Evolutionary conservation across 2,329 filamentous ascomycete genomes (phyloP), one percentile per base, ranked within the genome.

Genomic region (Setomelanomma holmii): DNA sequence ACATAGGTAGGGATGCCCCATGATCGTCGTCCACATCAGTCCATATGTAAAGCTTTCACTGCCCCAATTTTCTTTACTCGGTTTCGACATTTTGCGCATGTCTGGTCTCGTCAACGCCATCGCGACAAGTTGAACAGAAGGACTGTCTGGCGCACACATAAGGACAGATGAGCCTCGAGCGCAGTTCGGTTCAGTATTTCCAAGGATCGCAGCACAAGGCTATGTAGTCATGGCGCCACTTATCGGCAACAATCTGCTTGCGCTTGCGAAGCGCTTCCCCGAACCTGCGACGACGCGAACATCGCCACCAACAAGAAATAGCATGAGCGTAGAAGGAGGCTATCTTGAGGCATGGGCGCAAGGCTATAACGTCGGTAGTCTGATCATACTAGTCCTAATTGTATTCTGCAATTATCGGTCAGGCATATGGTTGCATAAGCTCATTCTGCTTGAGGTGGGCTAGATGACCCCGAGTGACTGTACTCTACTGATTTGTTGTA

Each of bases 371-470:
- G 71, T 73, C 3, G 71, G 71, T 12, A 68, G 66, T 38, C 55
- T 73, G 30, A 59, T 72, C 16, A 68, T 73, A 7, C 49, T 73
- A 17, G 69, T 73, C 4, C 52, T 73, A 36, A 69, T 73, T n/a
- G 69, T 73, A 10, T 69, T 73, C 39, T 73, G 71, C 60, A 73
- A 73, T 35, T 73, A 73, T 40, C 61, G 69, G 6, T 63, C 64
- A 12, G 69, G 68, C 10, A 69, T 68, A 40, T 61, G 59, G 55
- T 57, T 73, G 11, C 71, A 73, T 40, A 73, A 73, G 41, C 64
- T 73, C 38, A 73, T 73, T 55, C 58, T 73, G 7, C 63, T 73
- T 10, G 71, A 73, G 52, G 68, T 69, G 45, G 22, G 55, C 33
- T 2, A 24, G 14, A 4, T 1, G 21, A 11, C 7, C 11, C 20